Percentiles rank a stretch among this genome's conserved stretches.
These are phyloP conservation scores for Cryptococcus sp. DNA, from an alignment of 1,284 basidiomycete species.

Conservation along the genomic window DNA sequence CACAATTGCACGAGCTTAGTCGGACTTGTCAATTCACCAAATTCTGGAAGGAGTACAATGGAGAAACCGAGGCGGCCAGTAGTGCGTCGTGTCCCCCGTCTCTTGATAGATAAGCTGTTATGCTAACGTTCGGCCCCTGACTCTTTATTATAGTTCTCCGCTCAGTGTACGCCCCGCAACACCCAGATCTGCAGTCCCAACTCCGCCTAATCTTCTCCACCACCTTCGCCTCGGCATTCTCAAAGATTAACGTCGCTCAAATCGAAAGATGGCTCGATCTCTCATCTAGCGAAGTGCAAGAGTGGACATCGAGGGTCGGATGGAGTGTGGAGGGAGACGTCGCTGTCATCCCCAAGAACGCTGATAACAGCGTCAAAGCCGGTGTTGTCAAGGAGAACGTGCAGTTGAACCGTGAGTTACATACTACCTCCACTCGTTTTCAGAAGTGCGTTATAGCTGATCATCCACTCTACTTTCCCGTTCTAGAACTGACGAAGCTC, in stretches of 20 bases:
- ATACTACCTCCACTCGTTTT: background rate
- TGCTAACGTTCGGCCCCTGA: background rate
- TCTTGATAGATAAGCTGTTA: background rate
- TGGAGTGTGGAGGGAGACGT: conserved; percentile 73
- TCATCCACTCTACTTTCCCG: background rate
- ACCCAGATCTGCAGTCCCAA: conserved; percentile 37
- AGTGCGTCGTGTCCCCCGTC: conserved; percentile 24
- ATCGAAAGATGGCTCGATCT: conserved; percentile 49
- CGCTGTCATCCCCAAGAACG: conserved; percentile 76
- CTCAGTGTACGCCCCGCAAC: conserved; percentile 43
- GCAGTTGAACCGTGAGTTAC: conserved; percentile 75
- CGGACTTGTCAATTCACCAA: conserved; percentile 85
- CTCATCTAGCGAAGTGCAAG: conserved; percentile 59
- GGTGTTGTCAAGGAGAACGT: conserved; percentile 91
- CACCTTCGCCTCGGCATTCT: conserved; percentile 47
- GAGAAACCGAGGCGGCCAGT: conserved; percentile 53
- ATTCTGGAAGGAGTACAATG: conserved; percentile 79
- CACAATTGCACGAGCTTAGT: conserved; percentile 71
- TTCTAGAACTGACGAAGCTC: conserved; percentile 75
- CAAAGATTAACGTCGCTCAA: conserved; percentile 30
- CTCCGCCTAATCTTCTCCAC: conserved; percentile 44
- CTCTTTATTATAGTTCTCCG: conserved; percentile 34
- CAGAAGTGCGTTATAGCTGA: background rate
- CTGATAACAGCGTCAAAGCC: conserved; percentile 93
- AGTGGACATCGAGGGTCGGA: conserved; percentile 65